Evolutionary conservation across 2,329 filamentous ascomycete genomes (phyloP).

Genomic region (Venturia effusa): DNA sequence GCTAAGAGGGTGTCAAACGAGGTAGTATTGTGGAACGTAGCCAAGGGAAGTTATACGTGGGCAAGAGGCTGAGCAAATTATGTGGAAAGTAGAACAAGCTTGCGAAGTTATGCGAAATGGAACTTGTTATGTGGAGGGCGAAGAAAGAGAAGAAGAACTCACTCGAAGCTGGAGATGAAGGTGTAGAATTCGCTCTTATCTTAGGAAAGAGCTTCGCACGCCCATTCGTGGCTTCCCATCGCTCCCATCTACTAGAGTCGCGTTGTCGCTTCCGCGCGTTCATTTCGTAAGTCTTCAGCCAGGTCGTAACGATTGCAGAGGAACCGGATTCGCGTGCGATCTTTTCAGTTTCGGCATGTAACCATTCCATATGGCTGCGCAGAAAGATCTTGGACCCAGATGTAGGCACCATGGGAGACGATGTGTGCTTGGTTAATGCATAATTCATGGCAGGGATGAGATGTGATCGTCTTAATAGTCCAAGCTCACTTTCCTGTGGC

Average conservation of each 20-base stretch:
- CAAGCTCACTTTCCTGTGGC: conserved; percentile 48
- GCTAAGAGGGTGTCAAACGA: not conserved
- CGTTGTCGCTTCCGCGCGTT: conserved; percentile 50
- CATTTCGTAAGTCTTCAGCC: conserved; percentile 62
- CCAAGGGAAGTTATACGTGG: too few relatives aligned
- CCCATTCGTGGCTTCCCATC: conserved; percentile 47
- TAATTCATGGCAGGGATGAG: conserved; percentile 52
- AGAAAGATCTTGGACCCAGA: conserved; percentile 41
- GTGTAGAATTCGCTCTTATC: not conserved
- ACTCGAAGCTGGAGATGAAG: not conserved
- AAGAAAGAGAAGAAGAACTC: not conserved
- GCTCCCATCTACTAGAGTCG: conserved; percentile 60
- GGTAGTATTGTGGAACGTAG: too few relatives aligned
- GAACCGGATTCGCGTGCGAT: conserved; percentile 53
- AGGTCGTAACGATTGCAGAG: conserved; percentile 58
- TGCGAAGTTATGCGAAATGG: not conserved
- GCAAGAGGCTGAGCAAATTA: not conserved
- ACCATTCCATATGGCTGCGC: conserved; percentile 57
- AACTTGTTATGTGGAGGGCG: not conserved
- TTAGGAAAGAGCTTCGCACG: conserved; percentile 14
- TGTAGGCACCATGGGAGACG: conserved; percentile 38
- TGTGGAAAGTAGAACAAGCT: not conserved
- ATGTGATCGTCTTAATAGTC: conserved; percentile 60
- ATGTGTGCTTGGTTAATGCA: conserved; percentile 47
- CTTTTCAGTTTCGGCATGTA: conserved; percentile 50